phyloP scores from a whole-genome alignment of 1,284 basidiomycete species.

The Peniophora sp. region DNA sequence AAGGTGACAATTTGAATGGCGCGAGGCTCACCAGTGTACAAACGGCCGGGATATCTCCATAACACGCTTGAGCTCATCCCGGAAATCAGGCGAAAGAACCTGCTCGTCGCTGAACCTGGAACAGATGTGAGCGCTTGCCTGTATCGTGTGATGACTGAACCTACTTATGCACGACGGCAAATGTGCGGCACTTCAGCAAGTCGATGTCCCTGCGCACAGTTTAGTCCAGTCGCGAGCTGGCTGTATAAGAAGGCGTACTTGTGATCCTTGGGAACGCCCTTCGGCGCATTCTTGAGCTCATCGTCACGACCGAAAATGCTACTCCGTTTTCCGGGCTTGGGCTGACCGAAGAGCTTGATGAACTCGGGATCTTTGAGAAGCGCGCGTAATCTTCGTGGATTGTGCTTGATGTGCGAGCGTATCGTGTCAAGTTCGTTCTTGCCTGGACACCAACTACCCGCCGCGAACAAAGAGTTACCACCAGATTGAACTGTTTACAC shows the following conservation, averaged over 20 bases:
- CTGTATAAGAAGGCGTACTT: constrained; percentile 31
- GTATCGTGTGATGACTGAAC: constrained; percentile 12
- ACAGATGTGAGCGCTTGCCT: background rate
- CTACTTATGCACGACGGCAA: constrained; percentile 64
- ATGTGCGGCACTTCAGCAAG: constrained; percentile 75
- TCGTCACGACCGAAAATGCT: constrained; percentile 80
- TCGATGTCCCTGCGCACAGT: constrained; percentile 64
- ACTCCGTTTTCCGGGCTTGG: constrained; percentile 53
- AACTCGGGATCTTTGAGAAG: constrained; percentile 63
- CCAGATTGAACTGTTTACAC: constrained; percentile 60
- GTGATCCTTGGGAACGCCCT: constrained; percentile 80
- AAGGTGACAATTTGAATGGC: background rate
- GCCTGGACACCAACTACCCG: constrained; percentile 79
- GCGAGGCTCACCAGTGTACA: constrained; percentile 64
- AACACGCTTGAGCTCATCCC: constrained; percentile 49
- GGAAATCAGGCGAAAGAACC: constrained; percentile 62
- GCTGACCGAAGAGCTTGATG: constrained; percentile 64
- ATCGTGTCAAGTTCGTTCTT: constrained; percentile 73
- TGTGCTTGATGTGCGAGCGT: constrained; percentile 63
- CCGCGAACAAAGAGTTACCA: constrained; percentile 64
- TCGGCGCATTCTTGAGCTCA: constrained; percentile 80
- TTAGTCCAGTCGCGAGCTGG: background rate
- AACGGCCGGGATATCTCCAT: constrained; percentile 62
- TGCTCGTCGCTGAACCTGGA: constrained; percentile 73
- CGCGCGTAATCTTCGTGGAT: constrained; percentile 55